phyloP scores from a whole-genome alignment of 768 basidiomycete genomes.

The Boletellus ananiceps region DNA sequence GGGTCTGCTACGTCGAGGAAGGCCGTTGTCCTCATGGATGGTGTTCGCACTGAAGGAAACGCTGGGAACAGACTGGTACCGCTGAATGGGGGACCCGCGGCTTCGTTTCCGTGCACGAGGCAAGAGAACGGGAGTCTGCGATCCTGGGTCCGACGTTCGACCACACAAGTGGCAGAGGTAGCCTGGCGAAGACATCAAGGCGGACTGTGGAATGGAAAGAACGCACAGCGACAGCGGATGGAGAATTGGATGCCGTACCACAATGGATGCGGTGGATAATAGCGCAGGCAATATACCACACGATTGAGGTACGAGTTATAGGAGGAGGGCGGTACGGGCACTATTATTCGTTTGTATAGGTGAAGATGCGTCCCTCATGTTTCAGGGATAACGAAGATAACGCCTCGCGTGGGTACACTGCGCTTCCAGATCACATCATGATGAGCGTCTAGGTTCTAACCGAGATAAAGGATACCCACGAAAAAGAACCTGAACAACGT shows the following conservation, averaged over 20 bases:
- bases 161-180: conserved; percentile 18
- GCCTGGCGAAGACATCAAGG: conserved; percentile 14
- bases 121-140: conserved; percentile 39
- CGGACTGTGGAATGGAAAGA: conserved; percentile 17
- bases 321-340: neutral
- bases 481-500: no score
- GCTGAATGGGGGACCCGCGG: conserved; percentile 39
- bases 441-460: neutral
- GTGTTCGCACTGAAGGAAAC: neutral
- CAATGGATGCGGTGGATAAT: neutral
- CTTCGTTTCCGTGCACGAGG: conserved; percentile 56
- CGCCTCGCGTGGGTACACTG: neutral
- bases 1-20: conserved; percentile 50
- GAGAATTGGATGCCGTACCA: conserved; percentile 1
- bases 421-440: neutral
- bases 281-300: neutral
- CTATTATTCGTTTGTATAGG: neutral
- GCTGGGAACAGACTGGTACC: conserved; percentile 21
- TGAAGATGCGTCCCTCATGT: neutral
- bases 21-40: conserved; percentile 38
- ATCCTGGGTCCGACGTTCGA: conserved; percentile 43
- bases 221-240: neutral
- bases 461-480: no score
- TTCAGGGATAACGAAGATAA: conserved; percentile 9
- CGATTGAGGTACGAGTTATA: neutral